Base-by-base conservation (phyloP, 768 basidiomycete species). In the Daedaleopsis nitida region DNA sequence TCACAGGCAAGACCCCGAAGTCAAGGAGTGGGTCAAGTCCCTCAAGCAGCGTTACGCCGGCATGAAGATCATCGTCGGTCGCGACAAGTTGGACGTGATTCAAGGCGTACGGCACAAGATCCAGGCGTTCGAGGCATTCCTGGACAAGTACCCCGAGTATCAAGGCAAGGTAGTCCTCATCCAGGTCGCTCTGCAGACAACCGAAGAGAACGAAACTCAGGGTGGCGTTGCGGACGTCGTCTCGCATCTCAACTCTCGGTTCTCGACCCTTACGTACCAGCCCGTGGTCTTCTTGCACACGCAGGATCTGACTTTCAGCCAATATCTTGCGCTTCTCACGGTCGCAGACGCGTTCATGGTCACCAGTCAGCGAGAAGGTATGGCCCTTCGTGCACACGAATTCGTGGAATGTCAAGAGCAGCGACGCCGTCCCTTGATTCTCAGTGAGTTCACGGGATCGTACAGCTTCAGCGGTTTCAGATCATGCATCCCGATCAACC, bases 371-470 rank as follows among this genome's bases (percentile, higher is more conserved):
- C 79, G 93, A 2, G 93, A 95, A 73, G 93, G 93, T 0, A 94
- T 95, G 93, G 92, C 92, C 11, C 74, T 94, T 53, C 79, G 88
- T 49, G 87, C 88, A 1, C 91, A 92, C 69, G 91, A 93, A 71
- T 93, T 85, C 69, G 91, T 95, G 12, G 90, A 92, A 72, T 94
- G 91, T 68, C 93, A 94, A 71, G 88, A 91, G 68, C 85, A 71
- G 55, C 69, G 80, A 54, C 80, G 83, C 62, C 76, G 91, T 55
- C 88, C 90, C 0, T 81, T 94, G 34, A 86, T 94, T 62, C 71
- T 94, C 61, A 92, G 89, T 69, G 92, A 93, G 86, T 95, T 95
- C 71, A 90, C 93, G 0, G 94, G 93, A 12, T 87, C 86, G 6
- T 94, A 94, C 70, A 89, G 86, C 66, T 93, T 92, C 69, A 88